A percentile compares a stretch with the other conserved stretches of the same genome.
Conservation (phyloP, 139 green algal genomes). For the Tetraselmis striata region DNA sequence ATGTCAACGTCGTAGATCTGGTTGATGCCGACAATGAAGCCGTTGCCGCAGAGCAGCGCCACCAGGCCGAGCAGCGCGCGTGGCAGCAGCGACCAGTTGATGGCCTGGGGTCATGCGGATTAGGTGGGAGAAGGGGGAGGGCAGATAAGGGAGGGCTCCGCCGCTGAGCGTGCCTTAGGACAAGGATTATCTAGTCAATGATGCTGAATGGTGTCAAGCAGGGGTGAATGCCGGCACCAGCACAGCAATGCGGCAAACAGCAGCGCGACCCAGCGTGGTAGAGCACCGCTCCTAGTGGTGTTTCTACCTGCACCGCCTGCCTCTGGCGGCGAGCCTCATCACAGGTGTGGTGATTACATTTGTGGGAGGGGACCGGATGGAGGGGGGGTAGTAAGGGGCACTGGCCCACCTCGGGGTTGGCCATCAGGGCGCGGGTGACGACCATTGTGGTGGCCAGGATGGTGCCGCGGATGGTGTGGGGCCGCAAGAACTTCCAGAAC, state of each 20-base stretch:
- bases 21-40: slow-evolving; percentile 99
- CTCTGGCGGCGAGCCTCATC: no score
- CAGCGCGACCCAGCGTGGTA: no score
- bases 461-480: slow-evolving; percentile 90
- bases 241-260: neutral
- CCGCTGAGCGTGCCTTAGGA: no score
- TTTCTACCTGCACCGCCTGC: no score
- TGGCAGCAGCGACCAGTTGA: slow-evolving; percentile 87
- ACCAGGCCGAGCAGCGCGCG: slow-evolving; percentile 76
- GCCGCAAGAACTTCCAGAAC: slow-evolving; percentile 97
- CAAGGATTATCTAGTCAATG: no score
- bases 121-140: neutral
- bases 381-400: neutral
- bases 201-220: neutral
- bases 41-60: slow-evolving; percentile 92
- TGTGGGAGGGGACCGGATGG: neutral
- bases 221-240: neutral
- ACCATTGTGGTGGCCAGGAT: slow-evolving; percentile 79
- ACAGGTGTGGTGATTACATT: no score
- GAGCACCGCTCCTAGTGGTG: no score
- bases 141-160: no score
- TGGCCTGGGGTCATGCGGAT: slow-evolving; percentile 18
- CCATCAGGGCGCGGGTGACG: slow-evolving; percentile 66
- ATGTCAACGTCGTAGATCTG: slow-evolving; percentile 96
- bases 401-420: slow-evolving; percentile 37